Evolutionary conservation across 2,329 filamentous ascomycete genomes (phyloP), one percentile per base, ranked within the genome.

Genomic region (Zasmidium cellare): DNA sequence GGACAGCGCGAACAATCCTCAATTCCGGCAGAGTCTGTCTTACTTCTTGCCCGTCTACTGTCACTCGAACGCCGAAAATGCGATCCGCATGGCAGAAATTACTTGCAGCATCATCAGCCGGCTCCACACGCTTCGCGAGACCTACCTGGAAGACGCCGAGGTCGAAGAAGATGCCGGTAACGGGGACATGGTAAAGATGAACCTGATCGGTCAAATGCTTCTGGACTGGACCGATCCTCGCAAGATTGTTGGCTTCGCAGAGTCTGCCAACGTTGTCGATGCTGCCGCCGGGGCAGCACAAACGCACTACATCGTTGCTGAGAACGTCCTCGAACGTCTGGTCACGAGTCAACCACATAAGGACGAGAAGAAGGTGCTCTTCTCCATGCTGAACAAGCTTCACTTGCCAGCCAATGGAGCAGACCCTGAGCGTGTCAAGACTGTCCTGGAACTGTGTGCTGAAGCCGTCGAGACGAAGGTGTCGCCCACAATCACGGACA

Each of bases 21-120:
- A 87, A 9, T 86, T 97, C 6, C 82, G 92, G 20, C 93, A 97
- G 74, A 88, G 90, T 0, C 80, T 97, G 54, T 91, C 90, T 64
- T 97, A 97, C 75, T 97, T 97, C 81, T 79, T 97, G 35, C 93
- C 93, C 0, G 92, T 97, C 0, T 97, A 96, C 77, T 94, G 91
- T 74, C 96, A 93, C 74, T 92, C 89, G 7, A 84, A 90, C 2
- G 75, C 87, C 3, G 88, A 90, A 62, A 96, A 97, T 69, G 92
- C 94, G 62, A 84, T 88, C 24, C 82, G 91, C 31, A 92, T 97
- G 89, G 85, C 86, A 6, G 77, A 80, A 18, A 84, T 97, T 19
- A 84, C 89, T 0, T 83, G 93, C 1, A 84, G 88, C 23, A 86
- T 91, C 0, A 78, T 97, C 9, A 87, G 91, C 62, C 85, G 87